Evolutionary conservation across 2,329 filamentous ascomycete genomes (phyloP).

Genomic region (Kalaharituber pfeilii): DNA sequence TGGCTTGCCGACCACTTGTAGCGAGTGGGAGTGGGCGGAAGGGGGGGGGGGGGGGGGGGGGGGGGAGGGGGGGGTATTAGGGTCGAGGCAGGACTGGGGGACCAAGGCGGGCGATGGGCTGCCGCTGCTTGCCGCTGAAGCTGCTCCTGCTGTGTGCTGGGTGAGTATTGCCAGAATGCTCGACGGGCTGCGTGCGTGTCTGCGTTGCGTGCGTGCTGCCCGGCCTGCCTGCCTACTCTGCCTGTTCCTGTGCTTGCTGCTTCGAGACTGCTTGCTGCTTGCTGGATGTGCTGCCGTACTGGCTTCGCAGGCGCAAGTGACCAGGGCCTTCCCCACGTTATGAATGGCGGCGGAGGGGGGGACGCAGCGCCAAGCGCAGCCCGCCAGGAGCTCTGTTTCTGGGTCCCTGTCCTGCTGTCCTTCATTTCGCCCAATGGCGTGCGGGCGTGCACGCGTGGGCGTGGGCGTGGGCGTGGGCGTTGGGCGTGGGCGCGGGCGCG

Average conservation of each 20-base stretch:
- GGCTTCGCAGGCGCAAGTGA: neutral
- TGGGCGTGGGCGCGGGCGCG: too few species aligned
- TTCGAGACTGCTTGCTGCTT: neutral
- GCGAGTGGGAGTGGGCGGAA: too few species aligned
- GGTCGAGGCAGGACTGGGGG: neutral
- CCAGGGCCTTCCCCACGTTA: neutral
- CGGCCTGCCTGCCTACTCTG: neutral
- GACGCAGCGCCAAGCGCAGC: neutral
- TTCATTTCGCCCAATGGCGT: neutral
- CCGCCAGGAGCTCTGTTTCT: neutral
- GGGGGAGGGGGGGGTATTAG: too few species aligned
- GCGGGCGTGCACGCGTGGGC: too few species aligned
- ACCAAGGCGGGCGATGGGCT: neutral
- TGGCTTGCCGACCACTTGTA: too few species aligned
- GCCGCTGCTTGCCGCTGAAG: too few species aligned
- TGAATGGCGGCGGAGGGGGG: neutral
- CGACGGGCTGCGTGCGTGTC: neutral
- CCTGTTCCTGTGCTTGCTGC: neutral
- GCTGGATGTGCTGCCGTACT: neutral
- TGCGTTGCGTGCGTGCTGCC: too few species aligned
- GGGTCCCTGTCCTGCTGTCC: neutral
- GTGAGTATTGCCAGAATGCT: neutral
- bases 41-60: too few species aligned
- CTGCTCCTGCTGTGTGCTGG: neutral
- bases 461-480: too few species aligned